Evolutionary conservation across 257 asterid genomes (phyloP).

Genomic region (Ehretia macrophylla): DNA sequence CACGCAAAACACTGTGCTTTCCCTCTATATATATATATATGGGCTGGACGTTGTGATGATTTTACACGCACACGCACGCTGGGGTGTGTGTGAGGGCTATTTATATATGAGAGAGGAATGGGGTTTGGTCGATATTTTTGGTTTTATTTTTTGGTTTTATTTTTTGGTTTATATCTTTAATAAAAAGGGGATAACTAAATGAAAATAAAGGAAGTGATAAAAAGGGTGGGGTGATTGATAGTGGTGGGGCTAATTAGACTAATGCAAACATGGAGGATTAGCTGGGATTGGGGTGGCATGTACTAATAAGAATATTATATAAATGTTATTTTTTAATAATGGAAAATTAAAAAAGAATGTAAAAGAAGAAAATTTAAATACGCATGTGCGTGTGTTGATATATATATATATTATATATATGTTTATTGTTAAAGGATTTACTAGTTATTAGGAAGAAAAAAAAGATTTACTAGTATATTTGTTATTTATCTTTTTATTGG

Average conservation of each 20-base stretch:
- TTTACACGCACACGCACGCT: background rate
- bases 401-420: too few species aligned
- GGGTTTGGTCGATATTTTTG: too few species aligned
- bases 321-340: background rate
- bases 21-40: too few species aligned
- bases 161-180: background rate
- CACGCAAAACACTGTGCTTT: too few species aligned
- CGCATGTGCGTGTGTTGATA: too few species aligned
- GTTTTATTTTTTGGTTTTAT: too few species aligned
- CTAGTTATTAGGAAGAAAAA: too few species aligned
- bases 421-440: too few species aligned
- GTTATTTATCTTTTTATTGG: too few species aligned
- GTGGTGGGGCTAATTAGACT: conserved; percentile 3
- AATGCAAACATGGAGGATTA: conserved; percentile 1
- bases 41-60: background rate
- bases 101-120: background rate
- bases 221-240: background rate
- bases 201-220: background rate
- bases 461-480: too few species aligned
- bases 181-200: background rate
- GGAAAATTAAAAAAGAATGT: background rate
- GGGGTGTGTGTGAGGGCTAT: background rate
- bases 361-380: background rate
- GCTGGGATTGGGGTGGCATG: conserved; percentile 6
- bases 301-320: background rate